Evolutionary conservation across 2,329 filamentous ascomycete genomes (phyloP), one percentile per base, ranked within the genome.

Genomic region (Apiospora sp.): DNA sequence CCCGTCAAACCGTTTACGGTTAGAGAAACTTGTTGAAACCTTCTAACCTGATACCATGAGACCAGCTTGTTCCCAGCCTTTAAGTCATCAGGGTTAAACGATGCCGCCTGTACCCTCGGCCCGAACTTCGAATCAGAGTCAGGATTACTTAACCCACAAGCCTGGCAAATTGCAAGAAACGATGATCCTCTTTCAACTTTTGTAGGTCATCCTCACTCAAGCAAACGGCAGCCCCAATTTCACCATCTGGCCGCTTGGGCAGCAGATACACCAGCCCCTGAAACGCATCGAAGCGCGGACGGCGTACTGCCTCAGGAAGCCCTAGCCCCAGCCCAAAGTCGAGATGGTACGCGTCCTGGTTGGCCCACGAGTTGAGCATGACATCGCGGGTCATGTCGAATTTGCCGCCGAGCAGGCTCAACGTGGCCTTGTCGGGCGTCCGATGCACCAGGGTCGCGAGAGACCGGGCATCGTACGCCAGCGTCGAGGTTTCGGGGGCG

Each of bases 321-420:
- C 87, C 87, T 3, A 89, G 74, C 0, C 83, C 84, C 1, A 84
- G 75, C 0, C 81, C 81, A 71, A 90, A 90, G 64, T 88, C 85
- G 13, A 86, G 78, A 0, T 82, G 78, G 74, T 86, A 87, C 19
- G 80, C 81, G 3, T 83, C 78, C 2, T 87, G 76, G 70, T 86
- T 86, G 0, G 83, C 83, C 88, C 87, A 91, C 0, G 87, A 90
- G 72, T 86, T 89, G 7, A 90, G 73, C 81, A 86, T 85, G 3
- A 90, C 78, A 51, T 89, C 87, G 0, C 76, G 78, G 0, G 82
- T 77, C 0, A 81, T 74, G 43, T 86, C 81, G 2, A 86, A 71
- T 1, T 43, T 68, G n/a, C 71, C 71, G 6, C 49, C 49, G 24
- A 74, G 51, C 49, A 74, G 69, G 64, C 72, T 72, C 27, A 71